phyloP scores from a whole-genome alignment of 768 basidiomycete genomes.

The Epithele typhae region DNA sequence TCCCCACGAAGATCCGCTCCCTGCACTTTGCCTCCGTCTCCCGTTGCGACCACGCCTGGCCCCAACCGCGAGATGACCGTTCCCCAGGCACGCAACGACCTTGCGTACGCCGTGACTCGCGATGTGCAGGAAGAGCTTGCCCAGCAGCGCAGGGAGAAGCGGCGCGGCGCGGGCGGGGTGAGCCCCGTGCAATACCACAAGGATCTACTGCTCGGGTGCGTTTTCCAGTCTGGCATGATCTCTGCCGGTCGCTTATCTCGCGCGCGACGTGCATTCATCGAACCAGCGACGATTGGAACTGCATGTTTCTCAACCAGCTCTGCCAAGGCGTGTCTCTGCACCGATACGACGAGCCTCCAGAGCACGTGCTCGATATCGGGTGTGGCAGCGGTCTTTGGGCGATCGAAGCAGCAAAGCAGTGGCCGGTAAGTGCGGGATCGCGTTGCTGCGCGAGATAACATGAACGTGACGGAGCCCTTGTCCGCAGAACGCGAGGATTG shows the following conservation, averaged over 20 bases:
- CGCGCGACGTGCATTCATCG: background rate
- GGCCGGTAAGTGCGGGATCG: conserved; percentile 44
- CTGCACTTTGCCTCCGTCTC: background rate
- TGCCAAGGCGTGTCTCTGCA: conserved; percentile 49
- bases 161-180: conserved; percentile 13
- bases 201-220: conserved; percentile 53
- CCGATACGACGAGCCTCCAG: conserved; percentile 47
- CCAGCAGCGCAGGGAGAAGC: conserved; percentile 29
- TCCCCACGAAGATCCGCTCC: background rate
- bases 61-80: conserved; percentile 5
- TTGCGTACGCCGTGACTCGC: conserved; percentile 24
- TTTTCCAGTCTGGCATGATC: conserved; percentile 13
- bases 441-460: background rate
- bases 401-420: conserved; percentile 60
- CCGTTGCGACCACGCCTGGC: background rate
- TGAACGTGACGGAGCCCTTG: background rate
- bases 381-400: conserved; percentile 72
- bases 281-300: conserved; percentile 58
- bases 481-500: conserved; percentile 41
- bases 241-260: background rate
- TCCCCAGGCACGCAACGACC: background rate
- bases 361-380: conserved; percentile 59
- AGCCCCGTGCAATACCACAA: conserved; percentile 45
- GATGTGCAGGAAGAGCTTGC: conserved; percentile 45
- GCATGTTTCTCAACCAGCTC: conserved; percentile 54